Evolutionary conservation across 1,284 basidiomycete genomes (phyloP), one percentile per base, ranked within the genome.

Genomic region (Exsudoporus floridanus): DNA sequence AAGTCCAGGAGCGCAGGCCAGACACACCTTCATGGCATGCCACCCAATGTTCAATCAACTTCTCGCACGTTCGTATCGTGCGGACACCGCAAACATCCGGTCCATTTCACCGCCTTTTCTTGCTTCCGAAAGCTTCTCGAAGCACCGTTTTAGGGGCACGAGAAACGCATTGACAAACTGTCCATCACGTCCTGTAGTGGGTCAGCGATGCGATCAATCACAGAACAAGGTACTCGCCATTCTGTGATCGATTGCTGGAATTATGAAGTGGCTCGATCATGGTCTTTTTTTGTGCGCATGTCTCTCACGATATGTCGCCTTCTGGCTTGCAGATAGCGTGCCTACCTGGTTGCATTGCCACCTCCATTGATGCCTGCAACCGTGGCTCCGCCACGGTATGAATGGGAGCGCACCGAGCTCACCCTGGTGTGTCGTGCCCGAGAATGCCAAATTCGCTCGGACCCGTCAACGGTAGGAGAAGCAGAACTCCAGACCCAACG

Each of bases 11-110:
- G 12, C 21, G n/a, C 47, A 14, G 35, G n/a, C 31, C 12, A 27
- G 40, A 51, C 54, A 40, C 55, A 44, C 54, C 40, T 44, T 40
- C 31, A 52, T 38, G 36, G 54, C 25, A 52, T 52, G 53, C 23
- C 35, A 6, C 5, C 13, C 12, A 21, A 33, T 12, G 28, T 16
- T 27, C 54, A 21, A n/a, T 33, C 14, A 31, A 7, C 48, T 52
- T 53, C 47, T 8, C 34, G 30, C 54, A 52, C 31, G 48, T 57
- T 41, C 54, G 19, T 7, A 35, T 23, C 49, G 23, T 30, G 31
- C 30, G 41, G 18, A 30, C 28, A 38, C 46, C 25, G 31, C 35
- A n/a, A 14, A 12, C 34, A 6, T 39, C 25, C 9, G 34, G 30
- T 50, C 30, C 19, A 40, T 30, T 19, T 16, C 36, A 8, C 37